Evolutionary conservation across 2,329 filamentous ascomycete species (phyloP), one percentile per base, ranked within the genome.

Genomic region (Stemphylium vesicarium): DNA sequence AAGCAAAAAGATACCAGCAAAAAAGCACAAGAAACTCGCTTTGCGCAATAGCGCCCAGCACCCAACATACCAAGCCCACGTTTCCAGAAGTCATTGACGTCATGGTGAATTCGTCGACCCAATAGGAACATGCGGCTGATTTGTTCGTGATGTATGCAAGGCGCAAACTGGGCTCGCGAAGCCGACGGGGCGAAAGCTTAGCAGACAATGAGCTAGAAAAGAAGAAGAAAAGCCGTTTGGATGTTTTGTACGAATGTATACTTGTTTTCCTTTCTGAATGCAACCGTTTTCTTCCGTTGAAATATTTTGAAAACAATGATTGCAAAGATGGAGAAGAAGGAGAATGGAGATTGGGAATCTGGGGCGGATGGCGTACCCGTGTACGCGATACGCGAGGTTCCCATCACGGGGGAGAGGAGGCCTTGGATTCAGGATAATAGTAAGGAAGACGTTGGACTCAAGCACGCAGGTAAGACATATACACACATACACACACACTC

Each of bases 381-480:
- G 13, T 36, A 49, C 35, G 46, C 54, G 11, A 60, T 62, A 16
- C 41, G 32, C 31, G 33, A 54, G 20, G 60, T 60, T 15, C 54
- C 54, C 8, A 42, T 60, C 11, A 63, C 60, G 7, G 45, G 37
- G 40, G 49, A 58, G 16, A 44, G 57, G 15, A 58, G 52, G 37
- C 57, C 57, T 16, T 63, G 53, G 36, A 50, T 63, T 4, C 43
- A 54, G n/a, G n/a, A 11, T 6, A 33, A 43, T 2, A 24, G 22
- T 24, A 24, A 29, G 3, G 11, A 29, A 11, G 50, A 57, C 18
- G 49, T 50, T 18, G 42, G 33, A n/a, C 59, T 64, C 12, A 42
- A 41, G 29, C 57, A 65, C 15, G 35, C 63, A 45, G 55, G 63
- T 64, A 61, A 24, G 13, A 24, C 22, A 24, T 8, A 24, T 6